Evolutionary conservation across 179 eudicot species (phyloP).

Genomic region (Heliamphora pulchella): DNA sequence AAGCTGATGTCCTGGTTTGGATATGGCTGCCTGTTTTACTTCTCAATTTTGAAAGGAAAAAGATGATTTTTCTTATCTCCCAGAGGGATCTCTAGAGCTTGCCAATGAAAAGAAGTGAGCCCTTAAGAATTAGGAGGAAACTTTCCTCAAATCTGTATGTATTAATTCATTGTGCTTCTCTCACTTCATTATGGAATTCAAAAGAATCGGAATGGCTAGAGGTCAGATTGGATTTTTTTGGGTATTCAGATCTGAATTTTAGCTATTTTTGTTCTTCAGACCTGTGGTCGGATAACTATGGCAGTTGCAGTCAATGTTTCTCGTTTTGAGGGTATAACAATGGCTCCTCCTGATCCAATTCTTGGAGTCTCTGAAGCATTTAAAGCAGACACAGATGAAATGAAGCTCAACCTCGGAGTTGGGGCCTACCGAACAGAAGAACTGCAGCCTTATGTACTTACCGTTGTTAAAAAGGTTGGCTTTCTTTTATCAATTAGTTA

Average conservation of each 20-base stretch:
- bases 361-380: slow-evolving; percentile 97
- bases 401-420: slow-evolving; percentile 95
- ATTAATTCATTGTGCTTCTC: background rate
- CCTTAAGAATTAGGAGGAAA: background rate
- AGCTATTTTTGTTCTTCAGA: slow-evolving; percentile 30
- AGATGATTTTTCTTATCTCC: background rate
- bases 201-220: too few species aligned
- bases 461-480: slow-evolving; percentile 86
- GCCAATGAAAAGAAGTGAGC: background rate
- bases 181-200: background rate
- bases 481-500: slow-evolving; percentile 6
- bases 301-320: slow-evolving; percentile 62
- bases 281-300: slow-evolving; percentile 55
- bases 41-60: background rate
- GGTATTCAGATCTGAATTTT: slow-evolving; percentile 9
- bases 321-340: slow-evolving; percentile 67
- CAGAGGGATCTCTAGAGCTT: background rate
- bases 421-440: slow-evolving; percentile 99
- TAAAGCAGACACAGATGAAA: slow-evolving; percentile 71
- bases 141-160: background rate
- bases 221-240: too few species aligned
- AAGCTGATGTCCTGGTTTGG: background rate
- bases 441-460: slow-evolving; percentile 87
- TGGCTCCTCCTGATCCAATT: slow-evolving; percentile 99
- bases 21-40: background rate